A percentile compares a stretch with the other conserved stretches of the same genome.
Evolutionary conservation across 2,329 filamentous ascomycete genomes (phyloP).

Genomic region (Davidsoniella eucalypti): DNA sequence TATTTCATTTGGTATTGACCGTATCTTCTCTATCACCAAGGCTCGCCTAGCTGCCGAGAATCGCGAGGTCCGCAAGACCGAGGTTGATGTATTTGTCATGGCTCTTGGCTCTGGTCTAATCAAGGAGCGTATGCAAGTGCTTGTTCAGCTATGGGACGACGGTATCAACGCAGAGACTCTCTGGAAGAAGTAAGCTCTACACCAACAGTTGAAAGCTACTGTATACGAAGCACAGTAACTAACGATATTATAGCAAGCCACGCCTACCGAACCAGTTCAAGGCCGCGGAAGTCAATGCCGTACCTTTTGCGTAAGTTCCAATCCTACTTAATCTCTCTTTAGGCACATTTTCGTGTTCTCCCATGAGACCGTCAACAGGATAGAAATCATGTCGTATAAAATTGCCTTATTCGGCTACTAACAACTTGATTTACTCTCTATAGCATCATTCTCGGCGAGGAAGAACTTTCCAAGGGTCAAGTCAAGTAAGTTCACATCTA

Average conservation of each 20-base stretch:
- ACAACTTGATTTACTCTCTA: neutral
- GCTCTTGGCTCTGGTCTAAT: constrained; percentile 72
- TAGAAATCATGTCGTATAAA: too few species aligned
- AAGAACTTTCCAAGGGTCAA: constrained; percentile 69
- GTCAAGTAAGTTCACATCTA: constrained; percentile 33
- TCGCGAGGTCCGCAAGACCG: constrained; percentile 44
- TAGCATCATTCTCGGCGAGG: constrained; percentile 68
- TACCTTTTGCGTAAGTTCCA: constrained; percentile 48
- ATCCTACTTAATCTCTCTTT: neutral
- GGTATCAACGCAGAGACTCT: constrained; percentile 84
- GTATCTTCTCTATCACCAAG: constrained; percentile 87
- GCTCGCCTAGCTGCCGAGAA: constrained; percentile 50
- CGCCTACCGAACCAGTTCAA: constrained; percentile 85
- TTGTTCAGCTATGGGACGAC: constrained; percentile 63
- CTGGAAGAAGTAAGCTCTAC: constrained; percentile 43
- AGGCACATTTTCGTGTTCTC: neutral
- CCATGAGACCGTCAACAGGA: neutral
- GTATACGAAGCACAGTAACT: neutral
- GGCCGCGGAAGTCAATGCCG: constrained; percentile 60
- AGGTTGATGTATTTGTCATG: constrained; percentile 89
- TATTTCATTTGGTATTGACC: constrained; percentile 86
- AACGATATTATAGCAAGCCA: constrained; percentile 43
- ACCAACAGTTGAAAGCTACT: neutral
- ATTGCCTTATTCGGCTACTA: neutral
- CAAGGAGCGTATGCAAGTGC: constrained; percentile 69